phyloP scores from a whole-genome alignment of 306 rosid genomes.

The Inga oerstediana region DNA sequence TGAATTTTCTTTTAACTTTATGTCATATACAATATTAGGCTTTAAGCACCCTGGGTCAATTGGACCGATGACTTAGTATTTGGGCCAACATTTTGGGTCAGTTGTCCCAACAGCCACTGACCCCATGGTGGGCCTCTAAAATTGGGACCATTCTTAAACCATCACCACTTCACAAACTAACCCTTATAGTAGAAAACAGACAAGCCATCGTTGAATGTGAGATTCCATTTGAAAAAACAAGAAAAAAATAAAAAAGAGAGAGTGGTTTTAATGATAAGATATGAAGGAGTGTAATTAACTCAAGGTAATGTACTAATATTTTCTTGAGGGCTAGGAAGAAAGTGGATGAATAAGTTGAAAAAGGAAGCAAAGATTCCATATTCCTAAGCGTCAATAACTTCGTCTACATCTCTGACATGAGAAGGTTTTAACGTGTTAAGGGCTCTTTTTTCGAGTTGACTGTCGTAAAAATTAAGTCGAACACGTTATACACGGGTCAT shows the following conservation, averaged over 20 bases:
- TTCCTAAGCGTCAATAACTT: constrained; percentile 23
- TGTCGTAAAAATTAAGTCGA: neutral
- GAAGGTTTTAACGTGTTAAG: neutral
- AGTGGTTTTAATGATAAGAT: neutral
- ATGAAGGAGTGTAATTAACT: neutral
- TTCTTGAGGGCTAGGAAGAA: neutral
- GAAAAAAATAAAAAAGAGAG: neutral
- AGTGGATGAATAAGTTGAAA: neutral
- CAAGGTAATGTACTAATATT: neutral
- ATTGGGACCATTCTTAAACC: neutral
- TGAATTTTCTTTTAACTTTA: neutral
- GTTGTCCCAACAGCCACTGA: neutral
- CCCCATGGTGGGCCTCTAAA: neutral
- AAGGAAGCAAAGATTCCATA: neutral
- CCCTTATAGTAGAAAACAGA: neutral
- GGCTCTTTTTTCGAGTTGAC: constrained; percentile 20
- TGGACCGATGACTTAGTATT: neutral
- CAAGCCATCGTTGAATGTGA: neutral
- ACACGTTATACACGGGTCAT: neutral
- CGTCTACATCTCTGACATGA: constrained; percentile 8
- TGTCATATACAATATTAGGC: neutral
- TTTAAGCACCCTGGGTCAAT: neutral
- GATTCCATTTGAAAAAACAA: neutral
- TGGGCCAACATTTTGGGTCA: neutral
- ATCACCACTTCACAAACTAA: neutral